Conservation (phyloP, 768 basidiomycete genomes). For the Leccinum incarnatum region DNA sequence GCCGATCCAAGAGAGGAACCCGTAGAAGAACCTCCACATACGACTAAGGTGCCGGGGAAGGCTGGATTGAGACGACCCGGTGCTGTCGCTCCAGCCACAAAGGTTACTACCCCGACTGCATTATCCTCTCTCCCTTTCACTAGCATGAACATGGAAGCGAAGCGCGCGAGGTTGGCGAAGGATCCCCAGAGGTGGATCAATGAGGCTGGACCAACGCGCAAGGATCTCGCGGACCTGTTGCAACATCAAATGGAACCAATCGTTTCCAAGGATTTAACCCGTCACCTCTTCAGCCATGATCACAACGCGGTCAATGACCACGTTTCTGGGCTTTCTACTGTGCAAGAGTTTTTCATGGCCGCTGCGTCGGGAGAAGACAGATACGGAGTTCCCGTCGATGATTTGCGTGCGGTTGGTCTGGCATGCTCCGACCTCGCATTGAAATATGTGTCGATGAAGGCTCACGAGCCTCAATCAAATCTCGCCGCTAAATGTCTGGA, state of each 20-base stretch:
- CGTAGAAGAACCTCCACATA: slow-evolving; percentile 32
- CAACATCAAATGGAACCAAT: slow-evolving; percentile 91
- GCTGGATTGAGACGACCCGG: slow-evolving; percentile 46
- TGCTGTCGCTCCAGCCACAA: slow-evolving; percentile 29
- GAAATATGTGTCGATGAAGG: slow-evolving; percentile 90
- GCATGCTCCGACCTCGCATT: slow-evolving; percentile 89
- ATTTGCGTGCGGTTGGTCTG: slow-evolving; percentile 62
- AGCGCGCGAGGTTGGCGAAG: slow-evolving; percentile 64
- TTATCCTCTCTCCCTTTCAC: slow-evolving; percentile 36
- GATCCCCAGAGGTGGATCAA: slow-evolving; percentile 83
- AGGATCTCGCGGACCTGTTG: slow-evolving; percentile 83
- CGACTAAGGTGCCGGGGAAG: slow-evolving; percentile 36
- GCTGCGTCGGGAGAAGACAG: slow-evolving; percentile 56
- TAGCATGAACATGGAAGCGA: slow-evolving; percentile 40
- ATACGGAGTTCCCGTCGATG: slow-evolving; percentile 42
- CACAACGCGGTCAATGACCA: slow-evolving; percentile 95
- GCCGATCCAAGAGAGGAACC: slow-evolving; percentile 44
- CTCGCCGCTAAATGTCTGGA: slow-evolving; percentile 86
- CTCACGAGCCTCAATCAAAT: slow-evolving; percentile 89
- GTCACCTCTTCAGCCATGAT: slow-evolving; percentile 88
- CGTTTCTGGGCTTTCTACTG: slow-evolving; percentile 66
- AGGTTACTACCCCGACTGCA: slow-evolving; percentile 33
- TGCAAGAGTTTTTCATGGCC: slow-evolving; percentile 73
- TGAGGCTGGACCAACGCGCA: slow-evolving; percentile 77
- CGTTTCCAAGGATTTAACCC: slow-evolving; percentile 69